Base-by-base conservation (phyloP, 1,284 basidiomycete species). In the Mrakiaceae sp. region DNA sequence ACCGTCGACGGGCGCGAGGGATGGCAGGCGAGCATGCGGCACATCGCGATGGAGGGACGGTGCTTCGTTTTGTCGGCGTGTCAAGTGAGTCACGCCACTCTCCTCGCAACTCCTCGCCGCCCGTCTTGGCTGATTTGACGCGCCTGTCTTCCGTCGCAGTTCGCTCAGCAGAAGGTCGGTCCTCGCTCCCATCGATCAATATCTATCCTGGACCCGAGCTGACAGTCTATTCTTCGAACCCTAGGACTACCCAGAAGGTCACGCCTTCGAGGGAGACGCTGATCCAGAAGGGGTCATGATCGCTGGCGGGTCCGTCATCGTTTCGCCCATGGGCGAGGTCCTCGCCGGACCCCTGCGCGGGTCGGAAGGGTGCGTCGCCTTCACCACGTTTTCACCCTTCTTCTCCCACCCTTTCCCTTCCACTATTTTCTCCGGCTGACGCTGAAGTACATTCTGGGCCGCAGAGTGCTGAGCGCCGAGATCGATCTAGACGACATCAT, bases 1-100 rank as follows among this genome's bases (percentile, higher is more conserved):
- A 87, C 85, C 1, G 86, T 87, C 42, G 87, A 89, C 70, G 78
- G 80, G 3, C 78, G 87, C 10, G 80, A 81, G 1, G 79, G 76
- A 1, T 88, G 86, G 86, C 78, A 81, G 67, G 78, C 79, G 63
- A 81, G 82, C 1, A 87, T 88, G 85, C 74, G 79, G 60, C 86
- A 87, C 71, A 86, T 89, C 60, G 87, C 87, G 1, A 76, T 85
- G 60, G 87, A 89, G 74, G 87, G 87, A 2, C 80, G 87, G 40
- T 87, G 85, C 75, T 88, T 86, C 72, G 87, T 88, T 52, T 75
- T 87, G 42, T 81, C 83, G 14, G 83, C 81, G 14, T 87, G 82
- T 71, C 86, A 61, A 40, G 62, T 63, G 42, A 46, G 62, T 39
- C 10, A 11, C 44, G 9, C 11, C 0, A 7, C 40, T 50, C 11